Evolutionary conservation across 352 stramenopile genomes (phyloP), one percentile per base, ranked within the genome.

Genomic region (Pythium oligandrum): DNA sequence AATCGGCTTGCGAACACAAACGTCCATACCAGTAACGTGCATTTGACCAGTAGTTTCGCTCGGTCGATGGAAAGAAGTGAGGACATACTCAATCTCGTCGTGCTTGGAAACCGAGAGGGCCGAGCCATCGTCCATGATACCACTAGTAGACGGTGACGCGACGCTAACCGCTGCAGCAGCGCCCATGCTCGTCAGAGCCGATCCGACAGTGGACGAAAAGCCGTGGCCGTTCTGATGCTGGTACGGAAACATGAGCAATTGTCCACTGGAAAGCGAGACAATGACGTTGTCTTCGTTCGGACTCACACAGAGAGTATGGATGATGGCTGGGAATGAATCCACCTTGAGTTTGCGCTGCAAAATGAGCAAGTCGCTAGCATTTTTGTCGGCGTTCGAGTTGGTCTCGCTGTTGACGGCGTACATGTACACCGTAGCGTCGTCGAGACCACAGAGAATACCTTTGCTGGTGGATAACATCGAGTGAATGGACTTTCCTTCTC

Each of bases 1-100:
- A 4, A 97, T 82, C 6, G 90, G 89, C 63, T 98, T 98, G 34
- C 92, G 80, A 12, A 96, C 73, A 58, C 88, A 97, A 5, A 97
- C 82, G 61, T 98, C 93, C 78, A 98, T 89, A 39, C 91, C 81
- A 30, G 81, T 92, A 38, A 92, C 68, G 53, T 87, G 76, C 51
- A 81, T 51, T 12, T 77, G 64, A 1, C 75, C 80, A 32, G 46
- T 51, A 26, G 17, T 26, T 32, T 89, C 78, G 37, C 78, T 82
- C 3, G 78, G 76, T 6, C 82, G 74, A 53, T 93, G 82, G 63
- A 93, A 93, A 46, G 73, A 64, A 37, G 75, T 73, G 11, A 90
- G 59, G 44, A 93, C 66, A 37, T 74, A 80, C 53, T 90, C 80
- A 34, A 90, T 76, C 51, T 93, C 80, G 44, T 87, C 78, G 39